Conservation (phyloP, 2,329 filamentous ascomycete genomes). For the Neonectria faginata region DNA sequence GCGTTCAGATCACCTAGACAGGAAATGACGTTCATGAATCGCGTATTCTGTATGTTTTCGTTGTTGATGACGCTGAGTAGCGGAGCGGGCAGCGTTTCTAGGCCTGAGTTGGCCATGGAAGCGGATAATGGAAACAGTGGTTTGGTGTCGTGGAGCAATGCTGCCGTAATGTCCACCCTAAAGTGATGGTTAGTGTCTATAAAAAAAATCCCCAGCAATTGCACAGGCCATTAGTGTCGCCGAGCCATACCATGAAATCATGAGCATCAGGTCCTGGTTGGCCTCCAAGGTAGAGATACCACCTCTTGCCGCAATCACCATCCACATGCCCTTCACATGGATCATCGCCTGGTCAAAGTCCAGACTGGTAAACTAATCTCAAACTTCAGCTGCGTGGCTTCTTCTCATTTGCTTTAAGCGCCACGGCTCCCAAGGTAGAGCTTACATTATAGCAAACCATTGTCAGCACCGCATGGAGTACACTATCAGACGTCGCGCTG, state of each 20-base stretch:
- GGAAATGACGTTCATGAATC: constrained; percentile 2
- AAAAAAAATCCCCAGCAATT: neutral
- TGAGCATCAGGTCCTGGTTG: constrained; percentile 12
- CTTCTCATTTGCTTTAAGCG: neutral
- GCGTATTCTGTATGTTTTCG: too few species aligned
- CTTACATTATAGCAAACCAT: constrained; percentile 24
- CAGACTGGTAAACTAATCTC: constrained; percentile 12
- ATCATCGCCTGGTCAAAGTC: constrained; percentile 24
- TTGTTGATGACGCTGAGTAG: neutral
- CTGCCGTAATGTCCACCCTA: constrained; percentile 26
- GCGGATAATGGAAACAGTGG: constrained; percentile 16
- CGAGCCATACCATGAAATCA: constrained; percentile 22
- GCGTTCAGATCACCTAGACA: constrained; percentile 18
- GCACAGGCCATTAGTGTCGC: neutral
- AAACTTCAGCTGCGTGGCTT: neutral
- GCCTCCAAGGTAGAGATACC: constrained; percentile 20
- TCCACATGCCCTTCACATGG: constrained; percentile 19
- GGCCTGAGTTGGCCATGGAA: neutral
- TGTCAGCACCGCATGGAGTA: constrained; percentile 20
- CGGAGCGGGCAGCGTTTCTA: constrained; percentile 10
- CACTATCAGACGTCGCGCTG: constrained; percentile 18
- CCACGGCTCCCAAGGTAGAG: neutral
- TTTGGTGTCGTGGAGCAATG: constrained; percentile 22
- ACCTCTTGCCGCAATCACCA: constrained; percentile 16
- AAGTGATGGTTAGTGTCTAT: neutral